Percentiles rank a stretch among this genome's conserved stretches.
These are phyloP conservation scores for Trametes sanguinea DNA, from an alignment of 768 basidiomycete species.

Conservation along the genomic window DNA sequence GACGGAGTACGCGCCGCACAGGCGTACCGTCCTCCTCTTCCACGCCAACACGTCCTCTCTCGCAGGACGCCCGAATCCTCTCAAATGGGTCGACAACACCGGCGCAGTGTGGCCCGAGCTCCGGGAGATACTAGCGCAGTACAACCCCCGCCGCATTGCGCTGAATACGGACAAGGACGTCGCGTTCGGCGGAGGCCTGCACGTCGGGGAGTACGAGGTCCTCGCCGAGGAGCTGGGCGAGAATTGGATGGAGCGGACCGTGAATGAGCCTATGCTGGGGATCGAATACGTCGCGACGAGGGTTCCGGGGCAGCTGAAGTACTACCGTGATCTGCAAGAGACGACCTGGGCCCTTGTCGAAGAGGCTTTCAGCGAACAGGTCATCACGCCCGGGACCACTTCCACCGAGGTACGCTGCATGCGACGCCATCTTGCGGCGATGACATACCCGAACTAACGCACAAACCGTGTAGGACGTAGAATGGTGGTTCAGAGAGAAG, in stretches of 20 bases:
- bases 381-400: conserved; percentile 45
- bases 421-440: too few species aligned
- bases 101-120: conserved; percentile 50
- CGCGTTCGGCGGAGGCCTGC: conserved; percentile 51
- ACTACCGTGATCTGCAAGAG: conserved; percentile 51
- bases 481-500: conserved; percentile 57
- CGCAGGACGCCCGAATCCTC: conserved; percentile 42
- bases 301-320: conserved; percentile 43
- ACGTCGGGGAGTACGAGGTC: conserved; percentile 47
- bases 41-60: conserved; percentile 45
- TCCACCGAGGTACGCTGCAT: conserved; percentile 40
- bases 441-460: too few species aligned
- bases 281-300: conserved; percentile 50
- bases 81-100: conserved; percentile 53
- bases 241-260: conserved; percentile 43
- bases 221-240: conserved; percentile 42
- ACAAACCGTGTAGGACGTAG: conserved; percentile 41
- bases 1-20: conserved; percentile 49
- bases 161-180: conserved; percentile 49
- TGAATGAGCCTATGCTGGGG: conserved; percentile 47
- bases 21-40: conserved; percentile 52
- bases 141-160: conserved; percentile 45
- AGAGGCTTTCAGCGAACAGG: conserved; percentile 50
- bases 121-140: conserved; percentile 36
- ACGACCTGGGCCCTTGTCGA: conserved; percentile 53